Evolutionary conservation across 495 filamentous ascomycete genomes (phyloP), one percentile per base, ranked within the genome.

Genomic region (Penicillium fimorum): DNA sequence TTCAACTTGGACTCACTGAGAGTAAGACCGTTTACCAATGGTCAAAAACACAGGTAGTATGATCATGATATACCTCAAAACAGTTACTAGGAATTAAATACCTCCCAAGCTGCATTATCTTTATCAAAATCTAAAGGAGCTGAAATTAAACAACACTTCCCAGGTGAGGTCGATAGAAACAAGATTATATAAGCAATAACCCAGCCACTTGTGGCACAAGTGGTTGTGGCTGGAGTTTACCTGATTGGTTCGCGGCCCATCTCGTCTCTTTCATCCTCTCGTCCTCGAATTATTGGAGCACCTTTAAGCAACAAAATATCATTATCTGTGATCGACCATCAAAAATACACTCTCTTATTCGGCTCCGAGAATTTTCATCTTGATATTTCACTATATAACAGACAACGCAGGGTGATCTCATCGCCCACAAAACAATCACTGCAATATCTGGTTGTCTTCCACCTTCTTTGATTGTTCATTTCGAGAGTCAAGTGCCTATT

Each of bases 191-290:
- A n/a, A 38, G 11, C 5, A 30, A 2, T 18, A 7, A 3, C 7
- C 13, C 46, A 55, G 46, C 51, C 51, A 45, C 46, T 3, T 18
- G 61, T 64, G 61, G 61, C 61, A 53, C 27, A 18, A 5, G 20
- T 0, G 2, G n/a, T 3, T 58, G 53, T 56, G 53, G 53, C 53
- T 54, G 45, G 6, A 41, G 33, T 11, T 38, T 20, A 9, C 18
- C 25, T 56, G 45, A 56, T 56, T 56, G 53, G 53, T 42, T 17
- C 49, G 27, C 35, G 25, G 33, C 20, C 41, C 35, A 44, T 48
- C 53, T 49, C 30, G 18, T 48, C 58, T 61, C 53, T 59, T 52
- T 30, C 53, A 42, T 56, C 49, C 40, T 58, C 50, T 44, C 37
- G 44, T 43, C 41, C 8, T 30, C 45, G 4, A 11, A 22, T 30